These are phyloP conservation scores for Phytopythium boreale DNA, from an alignment of 352 stramenopile species.

Conservation along the genomic window DNA sequence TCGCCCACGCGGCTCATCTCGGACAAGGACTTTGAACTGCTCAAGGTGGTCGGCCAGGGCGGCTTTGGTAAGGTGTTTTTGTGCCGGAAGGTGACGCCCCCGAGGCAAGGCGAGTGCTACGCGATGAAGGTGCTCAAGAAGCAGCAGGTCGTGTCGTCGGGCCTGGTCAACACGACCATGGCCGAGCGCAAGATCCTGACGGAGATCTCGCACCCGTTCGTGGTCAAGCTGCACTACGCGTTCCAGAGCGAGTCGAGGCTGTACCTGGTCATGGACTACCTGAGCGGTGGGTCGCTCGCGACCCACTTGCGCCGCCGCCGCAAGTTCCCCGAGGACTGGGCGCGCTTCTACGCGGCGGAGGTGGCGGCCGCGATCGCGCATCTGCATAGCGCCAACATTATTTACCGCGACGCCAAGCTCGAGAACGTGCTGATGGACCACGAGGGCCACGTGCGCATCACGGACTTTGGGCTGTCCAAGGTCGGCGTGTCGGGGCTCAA, in stretches of 20 bases:
- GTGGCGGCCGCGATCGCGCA: constrained; percentile 90
- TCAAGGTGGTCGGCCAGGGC: constrained; percentile 97
- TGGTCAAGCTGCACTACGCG: constrained; percentile 93
- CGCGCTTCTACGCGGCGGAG: constrained; percentile 93
- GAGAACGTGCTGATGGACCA: constrained; percentile 95
- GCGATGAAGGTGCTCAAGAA: constrained; percentile 98
- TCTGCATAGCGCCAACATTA: constrained; percentile 93
- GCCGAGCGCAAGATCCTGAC: constrained; percentile 90
- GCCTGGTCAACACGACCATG: constrained; percentile 93
- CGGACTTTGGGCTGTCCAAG: constrained; percentile 94
- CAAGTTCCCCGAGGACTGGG: constrained; percentile 89
- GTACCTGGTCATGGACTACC: constrained; percentile 93
- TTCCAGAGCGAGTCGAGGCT: constrained; percentile 93
- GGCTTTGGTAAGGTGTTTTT: constrained; percentile 98
- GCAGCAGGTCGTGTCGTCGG: constrained; percentile 87
- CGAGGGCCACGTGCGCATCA: constrained; percentile 93
- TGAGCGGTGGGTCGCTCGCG: constrained; percentile 88
- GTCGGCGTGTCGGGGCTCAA: constrained; percentile 84
- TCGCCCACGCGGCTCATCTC: constrained; percentile 48
- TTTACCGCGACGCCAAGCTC: constrained; percentile 96
- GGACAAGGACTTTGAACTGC: constrained; percentile 94
- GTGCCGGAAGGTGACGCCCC: constrained; percentile 90
- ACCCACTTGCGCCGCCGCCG: constrained; percentile 86
- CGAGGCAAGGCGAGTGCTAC: constrained; percentile 93
- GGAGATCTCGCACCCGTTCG: constrained; percentile 92